Evolutionary conservation across 192 early-diverging fungal species (phyloP).

Genomic region (Gonapodya prolifera): DNA sequence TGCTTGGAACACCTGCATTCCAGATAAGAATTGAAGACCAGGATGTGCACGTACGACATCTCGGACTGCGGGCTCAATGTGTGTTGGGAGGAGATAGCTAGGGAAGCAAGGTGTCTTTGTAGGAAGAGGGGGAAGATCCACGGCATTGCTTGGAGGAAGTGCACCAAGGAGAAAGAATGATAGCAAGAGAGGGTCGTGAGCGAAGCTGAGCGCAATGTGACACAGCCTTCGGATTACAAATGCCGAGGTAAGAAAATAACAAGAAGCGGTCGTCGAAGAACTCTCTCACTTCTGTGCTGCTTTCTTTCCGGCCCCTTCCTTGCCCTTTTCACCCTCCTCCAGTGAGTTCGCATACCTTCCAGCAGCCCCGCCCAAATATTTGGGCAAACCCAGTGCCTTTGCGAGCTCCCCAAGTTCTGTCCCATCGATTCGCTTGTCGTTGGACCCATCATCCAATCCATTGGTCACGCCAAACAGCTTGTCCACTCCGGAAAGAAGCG

Average conservation of each 20-base stretch:
- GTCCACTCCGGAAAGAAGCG: neutral
- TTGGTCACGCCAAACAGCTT: neutral
- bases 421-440: neutral
- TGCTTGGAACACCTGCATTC: constrained; percentile 68
- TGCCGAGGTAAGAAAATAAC: no score
- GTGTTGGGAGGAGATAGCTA: neutral
- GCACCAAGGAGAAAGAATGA: neutral
- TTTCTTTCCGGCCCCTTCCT: neutral
- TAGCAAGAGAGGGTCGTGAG: neutral
- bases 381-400: neutral
- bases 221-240: neutral
- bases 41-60: constrained; percentile 81
- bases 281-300: neutral
- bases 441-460: neutral
- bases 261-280: no score
- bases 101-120: neutral
- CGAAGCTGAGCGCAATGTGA: neutral
- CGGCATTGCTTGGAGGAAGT: neutral
- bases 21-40: constrained; percentile 71
- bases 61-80: constrained; percentile 1
- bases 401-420: neutral
- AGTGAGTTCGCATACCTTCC: neutral
- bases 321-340: neutral
- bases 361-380: neutral
- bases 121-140: neutral